These are phyloP conservation scores for Candida krabiensis DNA, from an alignment of 805 yeast genomes.

Conservation along the genomic window DNA sequence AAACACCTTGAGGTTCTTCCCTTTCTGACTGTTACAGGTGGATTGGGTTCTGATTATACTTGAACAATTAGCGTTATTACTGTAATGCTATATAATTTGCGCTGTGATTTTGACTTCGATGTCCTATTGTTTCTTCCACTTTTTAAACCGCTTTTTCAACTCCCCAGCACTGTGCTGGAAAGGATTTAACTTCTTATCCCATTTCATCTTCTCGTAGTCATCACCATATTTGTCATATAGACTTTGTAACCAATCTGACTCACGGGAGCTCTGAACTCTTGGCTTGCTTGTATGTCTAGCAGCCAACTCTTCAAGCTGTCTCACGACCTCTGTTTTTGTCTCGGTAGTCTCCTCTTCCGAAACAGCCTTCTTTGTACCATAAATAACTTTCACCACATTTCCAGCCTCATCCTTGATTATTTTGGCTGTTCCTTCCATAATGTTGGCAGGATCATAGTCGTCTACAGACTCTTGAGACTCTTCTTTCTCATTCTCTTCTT, in stretches of 20 bases:
- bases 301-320: constrained; percentile 66
- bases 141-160: constrained; percentile 64
- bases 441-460: constrained; percentile 55
- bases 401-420: constrained; percentile 70
- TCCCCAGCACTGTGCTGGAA: constrained; percentile 87
- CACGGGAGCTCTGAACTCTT: constrained; percentile 67
- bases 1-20: too few species aligned
- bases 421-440: constrained; percentile 78
- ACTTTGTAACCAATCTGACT: constrained; percentile 64
- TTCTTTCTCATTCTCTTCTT: constrained; percentile 37
- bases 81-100: neutral
- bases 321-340: constrained; percentile 56
- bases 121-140: constrained; percentile 55
- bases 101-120: neutral
- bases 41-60: too few species aligned
- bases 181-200: constrained; percentile 84
- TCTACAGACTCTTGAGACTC: constrained; percentile 35
- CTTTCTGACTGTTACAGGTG: too few species aligned
- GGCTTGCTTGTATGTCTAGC: constrained; percentile 42
- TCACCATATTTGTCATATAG: constrained; percentile 82
- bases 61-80: neutral
- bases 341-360: constrained; percentile 15
- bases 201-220: constrained; percentile 84
- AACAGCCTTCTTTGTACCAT: constrained; percentile 55
- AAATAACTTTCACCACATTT: constrained; percentile 61